phyloP scores from a whole-genome alignment of 2,329 filamentous ascomycete species.

The Myriosclerotinia scirpicola region DNA sequence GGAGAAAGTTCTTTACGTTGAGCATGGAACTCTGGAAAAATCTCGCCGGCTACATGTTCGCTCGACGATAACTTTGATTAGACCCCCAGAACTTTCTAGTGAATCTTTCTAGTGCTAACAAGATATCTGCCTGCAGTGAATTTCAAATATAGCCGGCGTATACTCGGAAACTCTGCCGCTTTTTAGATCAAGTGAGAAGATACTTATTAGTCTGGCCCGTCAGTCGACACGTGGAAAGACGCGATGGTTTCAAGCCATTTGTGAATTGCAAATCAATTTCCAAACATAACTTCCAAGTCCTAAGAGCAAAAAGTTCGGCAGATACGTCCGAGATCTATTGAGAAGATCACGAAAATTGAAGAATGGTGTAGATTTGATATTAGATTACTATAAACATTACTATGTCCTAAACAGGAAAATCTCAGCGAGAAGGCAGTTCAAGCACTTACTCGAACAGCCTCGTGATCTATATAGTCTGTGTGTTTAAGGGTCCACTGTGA shows the following conservation, averaged over 20 bases:
- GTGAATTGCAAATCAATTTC: neutral
- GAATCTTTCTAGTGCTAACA: neutral
- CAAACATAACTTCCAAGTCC: neutral
- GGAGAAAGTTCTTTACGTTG: neutral
- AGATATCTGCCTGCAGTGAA: neutral
- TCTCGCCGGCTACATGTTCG: too few relatives aligned
- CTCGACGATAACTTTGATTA: neutral
- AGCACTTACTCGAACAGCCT: conserved; percentile 10
- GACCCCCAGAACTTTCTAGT: too few relatives aligned
- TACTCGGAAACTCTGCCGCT: neutral
- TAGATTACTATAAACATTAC: neutral
- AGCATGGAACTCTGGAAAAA: neutral
- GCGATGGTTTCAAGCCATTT: neutral
- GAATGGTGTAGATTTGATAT: neutral
- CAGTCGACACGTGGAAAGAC: neutral
- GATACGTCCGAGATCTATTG: neutral
- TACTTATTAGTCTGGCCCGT: neutral
- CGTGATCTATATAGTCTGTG: conserved; percentile 5
- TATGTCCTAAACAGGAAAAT: neutral
- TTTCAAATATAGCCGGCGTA: neutral
- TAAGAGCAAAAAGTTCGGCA: neutral
- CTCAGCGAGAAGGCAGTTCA: neutral
- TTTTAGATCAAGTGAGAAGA: neutral
- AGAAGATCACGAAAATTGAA: neutral
- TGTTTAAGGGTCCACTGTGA: conserved; percentile 3